Base-by-base conservation (phyloP, 441 rosid genomes). In the Sinapis alba region DNA sequence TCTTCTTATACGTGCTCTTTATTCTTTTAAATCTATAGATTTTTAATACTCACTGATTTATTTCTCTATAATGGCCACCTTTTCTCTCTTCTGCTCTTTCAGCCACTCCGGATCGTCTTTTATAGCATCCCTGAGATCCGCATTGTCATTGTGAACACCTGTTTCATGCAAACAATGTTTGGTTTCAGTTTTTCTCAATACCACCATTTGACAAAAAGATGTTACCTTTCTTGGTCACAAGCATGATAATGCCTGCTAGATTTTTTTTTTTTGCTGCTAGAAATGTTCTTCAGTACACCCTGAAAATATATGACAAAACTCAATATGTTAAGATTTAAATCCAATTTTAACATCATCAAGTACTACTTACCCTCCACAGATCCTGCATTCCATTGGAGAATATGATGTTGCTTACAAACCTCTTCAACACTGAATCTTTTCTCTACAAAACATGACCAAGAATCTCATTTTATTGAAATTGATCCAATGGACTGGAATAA, bases 81-180 rank as follows among this genome's bases (percentile, higher is more conserved):
- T n/a, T 36, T 36, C 13, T n/a, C 43, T 36, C 43, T n/a, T 36
- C 43, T 36, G 13, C n/a, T 36, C 43, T 36, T 36, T 36, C 5
- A 36, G 43, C 43, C 43, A 36, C 43, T 36, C 43, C 43, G 43
- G 43, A 9, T 36, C 43, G 13, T 5, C 43, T 36, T 36, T 36
- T 5, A n/a, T 36, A 36, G 43, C 45, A 38, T n/a, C 65, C 32
- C 90, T 88, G 28, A 90, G 85, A 81, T 88, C 92, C 0, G 78
- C 85, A 75, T 90, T 90, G 78, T 88, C n/a, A n/a, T n/a, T n/a
- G n/a, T n/a, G 92, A 69, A 93, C 93, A 75, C 96, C 93, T 90
- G 68, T 63, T 28, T 61, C 68, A 68, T 4, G 13, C 43, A 60
- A 50, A 60, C 30, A 68, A 32, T 18, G 68, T 6, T 7, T 0